Base-by-base conservation (phyloP, 768 basidiomycete species). In the Auricularia heimuer region DNA sequence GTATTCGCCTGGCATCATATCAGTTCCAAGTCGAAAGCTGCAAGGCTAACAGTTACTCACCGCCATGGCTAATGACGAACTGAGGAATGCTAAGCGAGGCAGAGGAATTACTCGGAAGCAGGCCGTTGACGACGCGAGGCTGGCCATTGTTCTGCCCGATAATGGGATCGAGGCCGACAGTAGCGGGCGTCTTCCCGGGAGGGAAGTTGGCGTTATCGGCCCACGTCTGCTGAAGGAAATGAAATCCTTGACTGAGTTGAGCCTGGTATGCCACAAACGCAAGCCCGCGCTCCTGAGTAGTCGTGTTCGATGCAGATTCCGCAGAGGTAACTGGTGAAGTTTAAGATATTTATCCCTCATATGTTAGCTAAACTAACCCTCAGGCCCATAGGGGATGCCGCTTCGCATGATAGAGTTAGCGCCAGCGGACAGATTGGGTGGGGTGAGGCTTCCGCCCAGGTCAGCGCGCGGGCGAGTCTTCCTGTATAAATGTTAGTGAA, bases 351-450 rank as follows among this genome's bases (percentile, higher is more conserved):
- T 18, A 56, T 7, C 24, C n/a, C 12, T 7, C 24, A 33, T 58
- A 10, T 54, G 7, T 7, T 6, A 7, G 51, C 18, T 14, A 10
- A 37, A 39, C 63, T 12, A 7, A 54, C 63, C 33, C 36, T 64
- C 63, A 34, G 54, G 34, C 1, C 63, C 63, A 2, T 64, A 64
- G 4, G 63, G 63, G 51, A 64, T 64, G 12, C 63, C 63, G 35
- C 42, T 35, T 10, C 37, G 11, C 14, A 62, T 42, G 24, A 62
- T 58, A 33, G 33, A 29, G 34, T 39, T 62, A 11, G 39, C 54
- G 3, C n/a, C 54, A 3, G 33, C 29, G 21, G 33, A 36, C 18
- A 8, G 39, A 14, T 42, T 42, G 12, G 39, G 39, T 14, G 39
- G 24, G 33, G 24, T 34, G 33, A 33, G 8, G 34, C 10, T 12